Conservation (phyloP, 2,329 filamentous ascomycete genomes). For the Sarocladium oryzae region DNA sequence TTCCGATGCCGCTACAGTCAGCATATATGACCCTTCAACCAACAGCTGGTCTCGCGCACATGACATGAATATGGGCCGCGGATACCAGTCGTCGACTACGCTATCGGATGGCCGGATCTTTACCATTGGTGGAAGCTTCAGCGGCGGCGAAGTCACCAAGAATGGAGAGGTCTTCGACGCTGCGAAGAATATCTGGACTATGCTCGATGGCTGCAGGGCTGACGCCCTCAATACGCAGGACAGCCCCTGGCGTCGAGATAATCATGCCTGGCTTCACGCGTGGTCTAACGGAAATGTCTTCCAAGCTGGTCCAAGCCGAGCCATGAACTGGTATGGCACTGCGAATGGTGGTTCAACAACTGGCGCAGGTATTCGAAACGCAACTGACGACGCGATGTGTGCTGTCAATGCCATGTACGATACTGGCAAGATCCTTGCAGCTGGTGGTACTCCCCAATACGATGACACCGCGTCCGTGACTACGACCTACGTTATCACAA, state of each 20-base stretch:
- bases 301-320: constrained; percentile 46
- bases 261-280: constrained; percentile 25
- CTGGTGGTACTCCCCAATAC: constrained; percentile 43
- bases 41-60: constrained; percentile 32
- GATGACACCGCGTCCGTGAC: constrained; percentile 31
- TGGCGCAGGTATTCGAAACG: constrained; percentile 29
- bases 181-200: constrained; percentile 36
- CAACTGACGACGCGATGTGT: constrained; percentile 43
- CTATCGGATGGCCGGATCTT: constrained; percentile 49
- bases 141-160: constrained; percentile 42
- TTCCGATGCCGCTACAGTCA: constrained; percentile 39
- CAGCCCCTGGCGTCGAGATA: constrained; percentile 22
- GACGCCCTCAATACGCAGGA: constrained; percentile 33
- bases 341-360: constrained; percentile 29
- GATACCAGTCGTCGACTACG: constrained; percentile 46
- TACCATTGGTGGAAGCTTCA: constrained; percentile 49
- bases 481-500: constrained; percentile 43
- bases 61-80: constrained; percentile 39
- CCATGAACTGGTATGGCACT: constrained; percentile 52
- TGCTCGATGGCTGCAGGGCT: constrained; percentile 23
- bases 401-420: constrained; percentile 53
- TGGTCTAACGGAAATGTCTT: constrained; percentile 44
- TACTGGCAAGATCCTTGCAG: constrained; percentile 49
- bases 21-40: constrained; percentile 35
- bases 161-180: constrained; percentile 50